Base-by-base conservation (phyloP, 257 asterid genomes). In the Przewalskia tangutica region DNA sequence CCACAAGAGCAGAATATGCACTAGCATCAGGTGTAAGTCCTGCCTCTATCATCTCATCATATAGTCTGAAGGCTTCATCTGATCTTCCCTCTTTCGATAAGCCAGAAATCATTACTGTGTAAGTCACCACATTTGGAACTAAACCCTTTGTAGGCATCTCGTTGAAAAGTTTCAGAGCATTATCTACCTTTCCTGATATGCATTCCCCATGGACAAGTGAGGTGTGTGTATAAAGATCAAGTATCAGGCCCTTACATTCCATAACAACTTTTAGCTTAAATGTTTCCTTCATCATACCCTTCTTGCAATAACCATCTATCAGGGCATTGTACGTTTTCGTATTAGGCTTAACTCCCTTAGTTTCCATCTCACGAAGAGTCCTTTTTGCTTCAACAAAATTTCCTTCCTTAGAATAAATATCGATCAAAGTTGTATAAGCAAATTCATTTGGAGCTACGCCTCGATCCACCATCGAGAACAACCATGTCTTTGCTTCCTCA, bases 201-300 rank as follows among this genome's bases (percentile, higher is more conserved):
- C 99, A 91, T 68, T 91, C 90, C 79, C 94, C 98, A 3, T 89
- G 97, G 4, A 93, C 78, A 83, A 94, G 92, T 2, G 99, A 89
- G n/a, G 97, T 91, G 85, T 90, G 91, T 12, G 97, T 90, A 83
- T 81, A 91, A 32, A 87, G 88, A 89, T 96, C 99, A 12, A 94
- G 92, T 59, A 40, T 10, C 53, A 94, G 60, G 71, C 92, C 95
- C 14, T 81, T 86, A 13, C 10, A 85, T 78, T 89, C 93, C 98
- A 95, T 91, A 81, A 88, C 88, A 81, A 63, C 77, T 79, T 89
- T 89, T 12, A 93, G 53, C 76, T 58, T 55, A 65, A 76, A 83
- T 9, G 90, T 87, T 80, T 85, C 89, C 11, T 62, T 83, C 83
- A 88, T 82, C 78, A 56, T 75, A 16, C 88, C 87, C 38, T 80